Evolutionary conservation across 768 basidiomycete species (phyloP), one percentile per base, ranked within the genome.

Genomic region (Rhizopogon rudus): DNA sequence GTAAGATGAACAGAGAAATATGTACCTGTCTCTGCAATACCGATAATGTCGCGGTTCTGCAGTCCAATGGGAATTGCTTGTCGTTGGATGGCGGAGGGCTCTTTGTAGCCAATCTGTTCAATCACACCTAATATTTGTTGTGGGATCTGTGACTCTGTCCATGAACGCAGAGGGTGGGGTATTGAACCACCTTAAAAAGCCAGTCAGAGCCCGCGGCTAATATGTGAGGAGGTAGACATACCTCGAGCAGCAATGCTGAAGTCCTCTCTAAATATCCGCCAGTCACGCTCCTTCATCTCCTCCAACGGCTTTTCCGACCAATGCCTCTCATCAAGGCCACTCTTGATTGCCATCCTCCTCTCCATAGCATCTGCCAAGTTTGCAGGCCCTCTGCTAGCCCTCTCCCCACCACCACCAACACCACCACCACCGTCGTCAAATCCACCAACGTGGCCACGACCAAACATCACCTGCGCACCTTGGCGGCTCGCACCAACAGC

Each of bases 1-100:
- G 46, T 22, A 43, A 41, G 7, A 46, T 54, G 31, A 20, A 40
- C 33, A 31, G 31, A 13, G 39, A 45, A 44, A 20, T 7, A 71
- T 81, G 51, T 55, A 91, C 94, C 96, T 44, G 97, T 99, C 73
- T 99, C 96, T 55, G 97, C 97, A 57, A 99, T 95, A 61, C 97
- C 97, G 66, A 99, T 98, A 60, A 98, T 86, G 70, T 99, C 97
- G 50, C 97, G 82, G 65, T 95, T 94, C 67, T 95, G 92, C 59
- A 98, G 72, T 44, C 97, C 97, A 56, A 99, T 98, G n/a, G 97
- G 97, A 58, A 99, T 99, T 7, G 97, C 97, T 69, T 98, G 97
- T 39, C 97, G 81, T 71, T 99, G 97, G 67, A 99, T 99, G 6
- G 97, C 86, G 37, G 90, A 92, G 1, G 97, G 97, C 57, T 98